Evolutionary conservation across 2,329 filamentous ascomycete genomes (phyloP).

Genomic region (Hymenoscyphus salicellus): DNA sequence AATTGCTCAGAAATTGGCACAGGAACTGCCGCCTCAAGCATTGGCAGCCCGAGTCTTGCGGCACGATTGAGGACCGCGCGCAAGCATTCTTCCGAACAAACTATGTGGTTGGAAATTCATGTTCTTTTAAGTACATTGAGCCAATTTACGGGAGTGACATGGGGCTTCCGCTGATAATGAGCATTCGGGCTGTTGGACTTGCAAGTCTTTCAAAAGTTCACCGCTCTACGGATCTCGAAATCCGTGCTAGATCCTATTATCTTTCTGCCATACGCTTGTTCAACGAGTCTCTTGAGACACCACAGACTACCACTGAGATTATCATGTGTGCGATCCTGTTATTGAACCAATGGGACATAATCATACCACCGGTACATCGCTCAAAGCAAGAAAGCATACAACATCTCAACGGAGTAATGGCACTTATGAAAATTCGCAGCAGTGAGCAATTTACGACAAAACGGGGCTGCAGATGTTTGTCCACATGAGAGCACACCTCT

Average conservation of each 20-base stretch:
- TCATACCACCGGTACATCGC: slow-evolving; percentile 38
- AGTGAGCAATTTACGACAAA: slow-evolving; percentile 44
- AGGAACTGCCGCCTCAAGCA: not conserved
- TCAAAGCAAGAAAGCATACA: slow-evolving; percentile 45
- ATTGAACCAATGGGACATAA: slow-evolving; percentile 51
- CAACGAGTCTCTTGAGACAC: slow-evolving; percentile 45
- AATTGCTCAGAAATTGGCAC: not conserved
- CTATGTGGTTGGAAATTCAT: slow-evolving; percentile 7
- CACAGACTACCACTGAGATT: slow-evolving; percentile 47
- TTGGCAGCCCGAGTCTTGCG: not conserved
- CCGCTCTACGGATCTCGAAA: slow-evolving; percentile 40
- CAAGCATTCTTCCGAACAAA: slow-evolving; percentile 6
- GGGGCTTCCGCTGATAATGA: not conserved
- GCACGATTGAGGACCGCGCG: slow-evolving; percentile 6
- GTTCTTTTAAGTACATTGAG: slow-evolving; percentile 10
- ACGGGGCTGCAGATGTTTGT: slow-evolving; percentile 51
- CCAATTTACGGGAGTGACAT: not conserved
- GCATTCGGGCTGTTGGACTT: slow-evolving; percentile 46
- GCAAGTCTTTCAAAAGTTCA: slow-evolving; percentile 45
- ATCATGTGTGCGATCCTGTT: slow-evolving; percentile 53
- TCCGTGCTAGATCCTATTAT: slow-evolving; percentile 48
- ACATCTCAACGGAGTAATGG: slow-evolving; percentile 50
- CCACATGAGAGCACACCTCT: slow-evolving; percentile 49
- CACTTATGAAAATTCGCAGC: slow-evolving; percentile 48
- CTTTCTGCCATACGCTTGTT: slow-evolving; percentile 47